Evolutionary conservation across 768 basidiomycete genomes (phyloP), one percentile per base, ranked within the genome.

Genomic region (Sistotremastrum niveocremeum): DNA sequence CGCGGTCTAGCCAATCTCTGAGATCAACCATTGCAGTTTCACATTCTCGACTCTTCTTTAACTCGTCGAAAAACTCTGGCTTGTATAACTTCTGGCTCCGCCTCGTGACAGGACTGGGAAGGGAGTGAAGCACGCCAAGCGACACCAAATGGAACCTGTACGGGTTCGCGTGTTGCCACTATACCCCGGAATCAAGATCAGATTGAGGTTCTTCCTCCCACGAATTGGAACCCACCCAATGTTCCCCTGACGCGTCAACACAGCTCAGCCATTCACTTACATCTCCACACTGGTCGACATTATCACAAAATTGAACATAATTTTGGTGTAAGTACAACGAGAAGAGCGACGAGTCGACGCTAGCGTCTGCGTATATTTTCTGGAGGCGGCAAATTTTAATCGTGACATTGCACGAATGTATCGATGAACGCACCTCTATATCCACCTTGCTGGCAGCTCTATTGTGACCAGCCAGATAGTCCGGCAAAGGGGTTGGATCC

Each of bases 281-380:
- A 3, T 70, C 73, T 4, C 72, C 74, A 52, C 78, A 80, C 44
- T 97, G 72, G 5, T 90, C 85, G 4, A 90, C 60, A 35, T 81
- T 76, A 37, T 71, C 66, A 56, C 86, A 91, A 56, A 87, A 98
- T 46, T 82, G 80, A 0, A 81, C 73, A 53, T 93, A 89, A 57
- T 95, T 98, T 60, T 98, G 91, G 53, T 99, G 95, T 6, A 93
- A 70, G 58, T 97, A 99, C 5, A 94, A 62, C 3, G 82, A 81
- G 51, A 91, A 84, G 2, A 97, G 67, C 2, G 86, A 87, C 1
- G 88, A 79, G 62, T 99, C 95, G 46, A 98, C 82, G 0, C 94
- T 90, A 0, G 84, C 84, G 57, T 89, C 83, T 1, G 81, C 76
- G 57, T 84, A 85, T 3, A 97, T 63, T 7, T 60, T 59, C 89